Evolutionary conservation across 352 stramenopile genomes (phyloP).

Genomic region (Pythium biforme): DNA sequence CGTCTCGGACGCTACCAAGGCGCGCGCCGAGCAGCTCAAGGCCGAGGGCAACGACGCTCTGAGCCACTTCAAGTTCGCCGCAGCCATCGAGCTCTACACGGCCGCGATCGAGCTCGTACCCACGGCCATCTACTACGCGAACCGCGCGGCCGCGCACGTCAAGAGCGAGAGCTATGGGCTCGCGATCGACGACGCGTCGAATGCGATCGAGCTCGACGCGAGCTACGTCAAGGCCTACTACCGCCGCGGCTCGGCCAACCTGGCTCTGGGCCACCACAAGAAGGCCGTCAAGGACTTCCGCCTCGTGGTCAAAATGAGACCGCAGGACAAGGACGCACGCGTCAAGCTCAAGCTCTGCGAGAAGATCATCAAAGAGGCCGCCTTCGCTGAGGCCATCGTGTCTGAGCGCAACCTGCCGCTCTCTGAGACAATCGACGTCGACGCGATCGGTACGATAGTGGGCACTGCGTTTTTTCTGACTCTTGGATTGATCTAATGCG

Average conservation of each 20-base stretch:
- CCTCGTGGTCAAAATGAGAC: slow-evolving; percentile 94
- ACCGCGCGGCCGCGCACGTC: slow-evolving; percentile 96
- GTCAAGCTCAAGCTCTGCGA: slow-evolving; percentile 96
- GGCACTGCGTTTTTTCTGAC: too few species aligned
- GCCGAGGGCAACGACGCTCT: slow-evolving; percentile 82
- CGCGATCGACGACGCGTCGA: slow-evolving; percentile 95
- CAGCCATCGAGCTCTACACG: slow-evolving; percentile 88
- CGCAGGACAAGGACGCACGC: slow-evolving; percentile 92
- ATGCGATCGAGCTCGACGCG: slow-evolving; percentile 92
- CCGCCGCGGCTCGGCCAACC: slow-evolving; percentile 94
- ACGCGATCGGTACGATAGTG: slow-evolving; percentile 52
- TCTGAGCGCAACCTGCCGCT: slow-evolving; percentile 92
- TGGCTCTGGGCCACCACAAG: slow-evolving; percentile 97
- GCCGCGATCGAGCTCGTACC: slow-evolving; percentile 85
- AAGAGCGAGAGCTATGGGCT: slow-evolving; percentile 98
- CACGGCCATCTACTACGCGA: slow-evolving; percentile 93
- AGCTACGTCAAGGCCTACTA: slow-evolving; percentile 99
- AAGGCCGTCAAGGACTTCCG: slow-evolving; percentile 97
- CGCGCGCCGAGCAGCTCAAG: slow-evolving; percentile 79
- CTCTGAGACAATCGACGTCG: slow-evolving; percentile 91
- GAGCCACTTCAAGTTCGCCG: slow-evolving; percentile 73
- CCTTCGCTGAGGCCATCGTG: slow-evolving; percentile 96
- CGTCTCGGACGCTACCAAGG: slow-evolving; percentile 60
- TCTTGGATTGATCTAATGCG: too few species aligned
- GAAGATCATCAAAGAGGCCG: slow-evolving; percentile 95